Evolutionary conservation across 176 grass and related monocot species (phyloP), one percentile per base, ranked within the genome.

Genomic region (Oryza australiensis): DNA sequence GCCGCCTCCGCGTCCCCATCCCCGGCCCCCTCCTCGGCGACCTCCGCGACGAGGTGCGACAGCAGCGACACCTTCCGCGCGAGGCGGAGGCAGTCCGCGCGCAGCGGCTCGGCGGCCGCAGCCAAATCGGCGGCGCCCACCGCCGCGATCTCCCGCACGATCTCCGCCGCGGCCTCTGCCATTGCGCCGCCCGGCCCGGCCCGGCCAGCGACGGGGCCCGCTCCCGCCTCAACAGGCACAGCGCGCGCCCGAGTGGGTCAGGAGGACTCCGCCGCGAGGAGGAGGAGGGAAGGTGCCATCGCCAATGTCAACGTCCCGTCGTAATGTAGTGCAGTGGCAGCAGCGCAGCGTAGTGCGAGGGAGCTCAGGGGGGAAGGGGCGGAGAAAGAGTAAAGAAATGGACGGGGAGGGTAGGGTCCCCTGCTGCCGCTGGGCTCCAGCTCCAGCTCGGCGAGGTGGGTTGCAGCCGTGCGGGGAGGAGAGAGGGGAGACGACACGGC

Each of bases 1-100:
- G 82, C 82, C 10, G 13, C 70, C 1, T 37, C 75, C 74, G 35
- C 72, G 34, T 59, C 33, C 49, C 49, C 83, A 3, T 6, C 26
- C 0, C 65, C 86, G n/a, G 9, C 64, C 12, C 14, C 57, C 0
- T 85, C 86, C 43, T 88, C 88, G 46, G 86, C 62, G 41, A 99
- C 88, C 88, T 98, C 92, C 28, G 92, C 84, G 2, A 88, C 66
- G 82, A 98, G 87, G 87, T 98, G 90, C 46, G 88, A 88, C 48
- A 98, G 92, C 73, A 98, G 81, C 22, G 92, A 95, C 64, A 98
- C 93, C 84, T 98, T 98, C 27, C 90, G 73, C 11, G 90, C 85
- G 64, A 93, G 89, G 72, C 90, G 85, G 67, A 93, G 93, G 90
- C 86, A 95, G 78, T 91, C 90, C 29, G 88, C 73, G 70, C 88